Evolutionary conservation across 1,139 yeast species (phyloP).

Genomic region (Arxiozyma bovina): DNA sequence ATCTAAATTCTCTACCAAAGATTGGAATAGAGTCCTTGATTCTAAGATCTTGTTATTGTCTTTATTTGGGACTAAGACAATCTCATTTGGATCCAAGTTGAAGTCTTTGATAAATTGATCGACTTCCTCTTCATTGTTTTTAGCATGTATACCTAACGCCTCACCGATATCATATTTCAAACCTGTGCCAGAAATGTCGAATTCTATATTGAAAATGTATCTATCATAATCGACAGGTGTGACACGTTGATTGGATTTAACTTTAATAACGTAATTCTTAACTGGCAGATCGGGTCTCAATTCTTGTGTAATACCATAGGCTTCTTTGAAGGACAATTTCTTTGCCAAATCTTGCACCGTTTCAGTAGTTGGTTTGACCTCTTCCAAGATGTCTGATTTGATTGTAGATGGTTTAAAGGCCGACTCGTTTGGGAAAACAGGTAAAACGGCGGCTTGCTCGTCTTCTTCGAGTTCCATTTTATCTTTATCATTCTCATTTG

Average conservation of each 20-base stretch:
- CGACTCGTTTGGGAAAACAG: conserved; percentile 49
- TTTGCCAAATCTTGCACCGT: conserved; percentile 52
- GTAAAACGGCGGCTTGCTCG: conserved; percentile 28
- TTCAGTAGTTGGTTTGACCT: conserved; percentile 35
- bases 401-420: conserved; percentile 56
- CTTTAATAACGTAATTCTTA: conserved; percentile 77
- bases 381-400: conserved; percentile 22
- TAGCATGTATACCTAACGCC: conserved; percentile 92
- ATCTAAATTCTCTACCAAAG: conserved; percentile 71
- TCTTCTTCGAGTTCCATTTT: conserved; percentile 9
- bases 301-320: conserved; percentile 46
- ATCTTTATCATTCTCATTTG: conserved; percentile 9
- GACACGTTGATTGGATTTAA: conserved; percentile 82
- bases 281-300: conserved; percentile 90
- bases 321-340: conserved; percentile 72
- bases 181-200: conserved; percentile 85
- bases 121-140: conserved; percentile 61
- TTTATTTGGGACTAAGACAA: conserved; percentile 64
- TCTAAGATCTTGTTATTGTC: conserved; percentile 54
- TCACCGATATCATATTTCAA: conserved; percentile 90
- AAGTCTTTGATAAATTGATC: conserved; percentile 61
- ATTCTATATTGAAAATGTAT: conserved; percentile 93
- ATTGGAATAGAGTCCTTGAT: conserved; percentile 74
- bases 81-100: conserved; percentile 53
- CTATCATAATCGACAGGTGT: conserved; percentile 90